Conservation (phyloP, 495 filamentous ascomycete species). For the Daldinia caldariorum region DNA sequence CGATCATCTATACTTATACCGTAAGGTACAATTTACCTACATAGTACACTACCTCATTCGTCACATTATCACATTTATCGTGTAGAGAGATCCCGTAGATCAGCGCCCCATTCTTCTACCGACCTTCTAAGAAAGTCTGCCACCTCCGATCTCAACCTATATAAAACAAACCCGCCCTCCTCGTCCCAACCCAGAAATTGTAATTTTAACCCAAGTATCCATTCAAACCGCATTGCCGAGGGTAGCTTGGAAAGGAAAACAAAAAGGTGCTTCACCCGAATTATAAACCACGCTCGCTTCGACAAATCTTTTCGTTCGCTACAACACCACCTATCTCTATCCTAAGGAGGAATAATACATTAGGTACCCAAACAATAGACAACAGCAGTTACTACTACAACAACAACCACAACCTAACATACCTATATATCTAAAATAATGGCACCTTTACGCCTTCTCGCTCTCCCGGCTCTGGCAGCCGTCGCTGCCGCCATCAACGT, state of each 20-base stretch:
- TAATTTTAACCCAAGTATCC: constrained; percentile 3
- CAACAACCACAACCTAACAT: not conserved
- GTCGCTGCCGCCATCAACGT: constrained; percentile 51
- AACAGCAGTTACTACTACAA: too few relatives aligned
- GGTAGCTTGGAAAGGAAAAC: not conserved
- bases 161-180: constrained; percentile 27
- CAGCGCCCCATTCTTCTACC: constrained; percentile 27
- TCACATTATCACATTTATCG: not conserved
- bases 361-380: constrained; percentile 7
- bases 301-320: constrained; percentile 33
- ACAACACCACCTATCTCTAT: not conserved
- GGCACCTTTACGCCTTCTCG: constrained; percentile 47
- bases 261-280: not conserved
- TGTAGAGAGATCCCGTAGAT: constrained; percentile 17
- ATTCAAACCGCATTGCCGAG: not conserved
- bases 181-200: constrained; percentile 1
- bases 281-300: constrained; percentile 3
- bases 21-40: too few relatives aligned
- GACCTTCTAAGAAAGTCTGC: constrained; percentile 30
- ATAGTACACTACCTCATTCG: too few relatives aligned
- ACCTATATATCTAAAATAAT: constrained; percentile 25
- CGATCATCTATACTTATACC: constrained; percentile 38
- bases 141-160: constrained; percentile 17
- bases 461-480: constrained; percentile 50
- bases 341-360: constrained; percentile 6